These are phyloP conservation scores for Fragaria ananassa DNA, from an alignment of 306 rosid genomes.

Conservation along the genomic window DNA sequence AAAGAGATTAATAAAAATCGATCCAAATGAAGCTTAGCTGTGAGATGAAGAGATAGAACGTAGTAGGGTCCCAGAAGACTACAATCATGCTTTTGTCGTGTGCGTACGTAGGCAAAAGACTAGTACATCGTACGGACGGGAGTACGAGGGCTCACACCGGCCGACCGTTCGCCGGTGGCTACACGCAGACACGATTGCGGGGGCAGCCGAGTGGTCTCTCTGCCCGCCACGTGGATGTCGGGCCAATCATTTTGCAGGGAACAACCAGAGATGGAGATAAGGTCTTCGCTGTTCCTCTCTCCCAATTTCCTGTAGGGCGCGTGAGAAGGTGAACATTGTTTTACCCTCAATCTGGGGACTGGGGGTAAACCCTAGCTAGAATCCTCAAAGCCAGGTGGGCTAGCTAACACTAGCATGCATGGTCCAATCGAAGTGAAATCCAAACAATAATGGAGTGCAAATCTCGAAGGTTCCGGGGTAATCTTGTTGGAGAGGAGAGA, in stretches of 20 bases:
- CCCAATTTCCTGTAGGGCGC: background rate
- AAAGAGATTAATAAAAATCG: background rate
- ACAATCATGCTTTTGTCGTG: constrained; percentile 6
- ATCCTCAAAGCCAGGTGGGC: background rate
- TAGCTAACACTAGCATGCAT: constrained; percentile 4
- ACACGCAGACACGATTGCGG: background rate
- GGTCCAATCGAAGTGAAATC: background rate
- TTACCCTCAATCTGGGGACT: background rate
- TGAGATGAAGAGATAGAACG: background rate
- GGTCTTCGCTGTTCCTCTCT: background rate
- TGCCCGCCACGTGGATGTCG: constrained; percentile 1
- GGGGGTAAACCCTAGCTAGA: background rate
- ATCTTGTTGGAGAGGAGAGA: no score
- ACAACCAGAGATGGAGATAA: constrained; percentile 10
- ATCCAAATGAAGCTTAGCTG: background rate
- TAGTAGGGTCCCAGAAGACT: background rate
- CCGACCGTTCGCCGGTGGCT: constrained; percentile 1
- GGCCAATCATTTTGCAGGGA: background rate
- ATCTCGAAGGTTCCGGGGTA: background rate
- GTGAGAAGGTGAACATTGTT: background rate
- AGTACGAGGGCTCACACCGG: constrained; percentile 13
- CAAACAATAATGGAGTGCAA: background rate
- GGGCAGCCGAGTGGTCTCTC: background rate
- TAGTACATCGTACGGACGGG: constrained; percentile 21
- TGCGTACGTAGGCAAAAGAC: background rate